phyloP scores from a whole-genome alignment of 768 basidiomycete genomes.

The Rhizopogon rudus region DNA sequence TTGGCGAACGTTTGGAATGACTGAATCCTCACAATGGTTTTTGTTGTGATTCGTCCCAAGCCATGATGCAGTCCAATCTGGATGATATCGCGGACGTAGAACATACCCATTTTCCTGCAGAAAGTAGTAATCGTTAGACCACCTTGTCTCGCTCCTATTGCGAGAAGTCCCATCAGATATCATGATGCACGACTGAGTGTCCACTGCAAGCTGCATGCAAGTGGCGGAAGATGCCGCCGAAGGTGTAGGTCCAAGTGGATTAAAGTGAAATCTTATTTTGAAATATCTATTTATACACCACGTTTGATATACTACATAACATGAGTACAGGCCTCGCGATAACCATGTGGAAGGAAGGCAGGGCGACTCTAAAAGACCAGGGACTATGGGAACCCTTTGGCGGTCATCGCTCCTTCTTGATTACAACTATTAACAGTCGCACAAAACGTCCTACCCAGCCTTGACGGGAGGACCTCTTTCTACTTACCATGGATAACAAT shows the following conservation, averaged over 20 bases:
- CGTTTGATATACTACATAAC: too few relatives aligned
- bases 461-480: too few relatives aligned
- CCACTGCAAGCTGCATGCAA: too few relatives aligned
- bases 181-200: background rate
- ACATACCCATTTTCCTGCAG: constrained; percentile 17
- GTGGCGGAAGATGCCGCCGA: too few relatives aligned
- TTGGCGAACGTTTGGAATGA: background rate
- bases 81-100: constrained; percentile 21
- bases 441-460: too few relatives aligned
- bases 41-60: background rate
- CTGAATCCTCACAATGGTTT: background rate
- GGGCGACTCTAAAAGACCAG: background rate
- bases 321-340: too few relatives aligned
- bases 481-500: background rate
- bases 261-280: too few relatives aligned
- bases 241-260: too few relatives aligned
- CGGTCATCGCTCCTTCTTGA: background rate
- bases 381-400: background rate
- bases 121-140: constrained; percentile 13
- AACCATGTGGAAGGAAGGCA: too few relatives aligned
- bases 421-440: background rate
- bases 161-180: background rate
- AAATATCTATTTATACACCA: too few relatives aligned
- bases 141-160: constrained; percentile 8
- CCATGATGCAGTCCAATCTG: constrained; percentile 28